Conservation (phyloP, 768 basidiomycete species). For the Gloeopeniophorella convolvens region DNA sequence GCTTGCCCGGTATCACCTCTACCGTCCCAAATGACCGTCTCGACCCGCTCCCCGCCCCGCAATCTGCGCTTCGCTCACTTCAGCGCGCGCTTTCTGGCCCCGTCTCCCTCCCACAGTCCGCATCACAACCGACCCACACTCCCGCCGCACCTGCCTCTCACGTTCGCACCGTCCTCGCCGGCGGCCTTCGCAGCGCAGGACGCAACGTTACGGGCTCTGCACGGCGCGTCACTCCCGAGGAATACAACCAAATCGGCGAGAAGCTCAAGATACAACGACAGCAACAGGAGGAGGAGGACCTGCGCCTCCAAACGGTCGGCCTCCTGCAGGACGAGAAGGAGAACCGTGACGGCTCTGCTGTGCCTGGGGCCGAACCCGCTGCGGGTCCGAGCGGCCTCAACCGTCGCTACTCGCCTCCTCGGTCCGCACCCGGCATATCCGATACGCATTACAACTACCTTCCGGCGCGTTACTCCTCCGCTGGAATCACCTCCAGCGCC, state of each 20-base stretch:
- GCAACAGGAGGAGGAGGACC: slow-evolving; percentile 22
- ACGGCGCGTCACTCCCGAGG: slow-evolving; percentile 35
- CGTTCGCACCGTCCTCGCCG: slow-evolving; percentile 24
- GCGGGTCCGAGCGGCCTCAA: neutral
- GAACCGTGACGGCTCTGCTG: slow-evolving; percentile 10
- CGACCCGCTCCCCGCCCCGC: slow-evolving; percentile 27
- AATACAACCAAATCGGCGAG: slow-evolving; percentile 31
- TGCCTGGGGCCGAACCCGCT: neutral
- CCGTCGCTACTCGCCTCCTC: slow-evolving; percentile 19
- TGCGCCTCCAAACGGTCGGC: neutral
- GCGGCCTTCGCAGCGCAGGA: slow-evolving; percentile 30
- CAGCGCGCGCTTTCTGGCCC: slow-evolving; percentile 64
- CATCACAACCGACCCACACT: slow-evolving; percentile 26
- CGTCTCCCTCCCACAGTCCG: slow-evolving; percentile 25
- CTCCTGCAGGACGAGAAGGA: slow-evolving; percentile 21
- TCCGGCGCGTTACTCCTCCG: slow-evolving; percentile 6
- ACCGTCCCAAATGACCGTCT: slow-evolving; percentile 20
- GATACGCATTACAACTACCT: slow-evolving; percentile 4
- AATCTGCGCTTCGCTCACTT: slow-evolving; percentile 43
- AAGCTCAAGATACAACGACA: slow-evolving; percentile 9
- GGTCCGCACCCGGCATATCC: slow-evolving; percentile 8
- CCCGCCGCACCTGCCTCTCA: slow-evolving; percentile 22
- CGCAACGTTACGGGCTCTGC: slow-evolving; percentile 31
- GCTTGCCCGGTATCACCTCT: slow-evolving; percentile 44
- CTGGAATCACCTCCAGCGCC: slow-evolving; percentile 2